Conservation (phyloP, 345 rosid genomes). For the Gynandropsis gynandra region DNA sequence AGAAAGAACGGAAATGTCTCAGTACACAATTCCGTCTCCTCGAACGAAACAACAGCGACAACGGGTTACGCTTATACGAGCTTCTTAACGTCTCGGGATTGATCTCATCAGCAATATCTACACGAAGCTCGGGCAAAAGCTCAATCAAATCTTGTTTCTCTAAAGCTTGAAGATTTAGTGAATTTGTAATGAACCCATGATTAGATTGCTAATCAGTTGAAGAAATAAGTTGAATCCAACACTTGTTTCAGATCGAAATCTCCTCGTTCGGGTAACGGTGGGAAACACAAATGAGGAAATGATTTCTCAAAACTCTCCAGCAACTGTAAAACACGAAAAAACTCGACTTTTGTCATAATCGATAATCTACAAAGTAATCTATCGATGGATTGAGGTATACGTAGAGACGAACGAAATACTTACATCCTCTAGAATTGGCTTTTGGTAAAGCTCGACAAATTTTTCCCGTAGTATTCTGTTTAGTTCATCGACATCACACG, state of each 20-base stretch:
- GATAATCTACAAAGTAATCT: conserved; percentile 53
- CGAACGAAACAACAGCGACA: too few relatives aligned
- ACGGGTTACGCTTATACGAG: too few relatives aligned
- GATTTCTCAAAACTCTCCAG: conserved; percentile 77
- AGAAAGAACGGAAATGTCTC: too few relatives aligned
- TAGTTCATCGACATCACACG: conserved; percentile 86
- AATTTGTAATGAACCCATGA: conserved; percentile 18
- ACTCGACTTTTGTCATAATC: conserved; percentile 38
- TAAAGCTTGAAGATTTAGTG: conserved; percentile 17
- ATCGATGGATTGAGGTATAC: neutral
- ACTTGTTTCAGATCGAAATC: conserved; percentile 76
- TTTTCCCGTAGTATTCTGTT: conserved; percentile 83
- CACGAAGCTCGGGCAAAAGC: conserved; percentile 16
- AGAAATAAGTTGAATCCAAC: conserved; percentile 79
- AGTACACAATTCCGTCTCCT: too few relatives aligned
- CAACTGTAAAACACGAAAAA: conserved; percentile 41
- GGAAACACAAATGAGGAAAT: conserved; percentile 62
- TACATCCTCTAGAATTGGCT: conserved; percentile 86
- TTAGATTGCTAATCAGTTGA: conserved; percentile 61
- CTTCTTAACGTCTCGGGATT: too few relatives aligned
- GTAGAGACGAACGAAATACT: conserved; percentile 21
- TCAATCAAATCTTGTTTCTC: conserved; percentile 11
- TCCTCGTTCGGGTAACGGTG: conserved; percentile 79
- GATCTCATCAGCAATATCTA: too few relatives aligned
- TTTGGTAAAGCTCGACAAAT: conserved; percentile 80